Evolutionary conservation across 2,329 filamentous ascomycete species (phyloP), one percentile per base, ranked within the genome.

Genomic region (Cladorrhinum sp.): DNA sequence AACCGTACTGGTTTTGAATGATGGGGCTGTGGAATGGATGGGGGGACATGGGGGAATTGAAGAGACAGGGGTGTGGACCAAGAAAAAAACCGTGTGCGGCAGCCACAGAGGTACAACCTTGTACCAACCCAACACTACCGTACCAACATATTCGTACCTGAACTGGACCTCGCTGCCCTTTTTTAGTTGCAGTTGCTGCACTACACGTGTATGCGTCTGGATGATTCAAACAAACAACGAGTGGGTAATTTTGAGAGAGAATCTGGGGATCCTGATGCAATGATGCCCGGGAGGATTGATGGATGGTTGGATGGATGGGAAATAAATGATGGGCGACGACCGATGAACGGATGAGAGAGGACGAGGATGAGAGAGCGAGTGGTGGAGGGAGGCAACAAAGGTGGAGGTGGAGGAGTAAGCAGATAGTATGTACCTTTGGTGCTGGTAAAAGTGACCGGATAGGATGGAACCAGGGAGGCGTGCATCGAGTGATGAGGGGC

Each of bases 1-100:
- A 57, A 62, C 51, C 18, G 55, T 23, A 56, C 51, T 60, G 56
- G 64, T 69, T 69, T 67, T 69, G 67, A 66, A 65, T 65, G 55
- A 62, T 36, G 53, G 61, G 58, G 58, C 42, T 51, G 54, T 26
- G 30, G 58, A 46, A 26, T 39, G 49, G 52, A 39, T 61, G 9
- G 52, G 23, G 53, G 55, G 48, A n/a, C 18, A 7, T 42, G 58
- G 52, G 50, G 51, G 53, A 7, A 46, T 49, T 14, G 58, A 28
- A 26, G 39, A 20, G 55, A 42, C 28, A 30, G 58, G 53, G 55
- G 52, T 30, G 55, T 55, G 54, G 46, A 24, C 55, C 42, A 33
- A 23, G 8, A 52, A 39, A 55, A 33, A 46, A 30, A 26, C 21
- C 28, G 49, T 48, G 23, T 28, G 58, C 16, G 24, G 24, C 51